Percentiles rank a stretch among this genome's conserved stretches.
Conservation (phyloP, 129 eudicot genomes). For the Daucus carota region DH1_v3.0 NC_030383.2:7857001-7857500, state of each 20-base stretch:
- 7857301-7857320: neutral
- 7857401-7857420: conserved; percentile 35
- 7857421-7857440: conserved; percentile 30
- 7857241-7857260: conserved; percentile 26
- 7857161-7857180: neutral
- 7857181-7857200: neutral
- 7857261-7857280: conserved; percentile 25
- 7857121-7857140: neutral
- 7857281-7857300: neutral
- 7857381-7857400: conserved; percentile 36
- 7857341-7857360: conserved; percentile 12
- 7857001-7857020: neutral
- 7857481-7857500: neutral
- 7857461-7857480: conserved; percentile 23
- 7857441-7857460: conserved; percentile 31
- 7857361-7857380: conserved; percentile 33
- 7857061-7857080: too few species aligned
- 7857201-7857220: conserved; percentile 30
- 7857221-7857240: conserved; percentile 33
- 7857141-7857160: neutral
- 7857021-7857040: neutral
- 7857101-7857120: neutral
- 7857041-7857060: too few species aligned
- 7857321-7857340: neutral
- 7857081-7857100: neutral